Percentiles rank a stretch among this genome's conserved stretches.
These are phyloP conservation scores for Ceratobasidium sp. DNA, from an alignment of 1,284 basidiomycete species.

Conservation along the genomic window DNA sequence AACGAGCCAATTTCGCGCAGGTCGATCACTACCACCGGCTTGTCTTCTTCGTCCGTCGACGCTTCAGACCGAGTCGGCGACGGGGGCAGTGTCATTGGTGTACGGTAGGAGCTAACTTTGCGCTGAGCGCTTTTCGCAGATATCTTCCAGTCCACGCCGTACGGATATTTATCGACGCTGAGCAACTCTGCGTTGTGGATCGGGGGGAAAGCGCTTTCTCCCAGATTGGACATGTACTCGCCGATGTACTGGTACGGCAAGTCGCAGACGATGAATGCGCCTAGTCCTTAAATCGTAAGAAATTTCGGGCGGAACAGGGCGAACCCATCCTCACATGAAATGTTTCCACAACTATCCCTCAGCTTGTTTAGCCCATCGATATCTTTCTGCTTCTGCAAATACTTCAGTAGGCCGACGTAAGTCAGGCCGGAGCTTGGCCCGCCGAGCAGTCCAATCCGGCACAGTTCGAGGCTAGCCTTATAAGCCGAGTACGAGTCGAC, in stretches of 20 bases:
- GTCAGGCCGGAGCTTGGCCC: constrained; percentile 36
- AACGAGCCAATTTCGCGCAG: constrained; percentile 9
- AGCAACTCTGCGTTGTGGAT: constrained; percentile 40
- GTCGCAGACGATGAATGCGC: constrained; percentile 43
- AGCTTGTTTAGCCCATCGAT: constrained; percentile 9
- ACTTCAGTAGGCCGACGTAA: constrained; percentile 12
- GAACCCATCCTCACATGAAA: constrained; percentile 18
- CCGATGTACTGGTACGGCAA: constrained; percentile 40
- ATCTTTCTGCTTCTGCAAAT: constrained; percentile 24
- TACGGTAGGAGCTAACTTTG: neutral
- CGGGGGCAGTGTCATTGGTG: constrained; percentile 21
- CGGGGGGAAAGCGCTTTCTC: constrained; percentile 19
- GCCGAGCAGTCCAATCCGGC: constrained; percentile 25
- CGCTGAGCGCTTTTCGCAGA: constrained; percentile 20
- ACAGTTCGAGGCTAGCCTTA: constrained; percentile 21
- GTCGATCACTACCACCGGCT: constrained; percentile 24
- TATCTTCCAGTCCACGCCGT: constrained; percentile 38
- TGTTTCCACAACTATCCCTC: constrained; percentile 8
- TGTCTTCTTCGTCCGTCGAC: neutral
- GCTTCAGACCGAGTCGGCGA: constrained; percentile 12
- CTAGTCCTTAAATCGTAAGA: neutral
- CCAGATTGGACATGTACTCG: constrained; percentile 38
- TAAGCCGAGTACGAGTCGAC: constrained; percentile 16
- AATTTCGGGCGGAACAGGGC: neutral
- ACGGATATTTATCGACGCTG: constrained; percentile 25